A percentile compares a stretch with the other conserved stretches of the same genome.
Conservation (phyloP, 176 grass and related monocot genomes). For the Aegilops tauschii region DNA sequence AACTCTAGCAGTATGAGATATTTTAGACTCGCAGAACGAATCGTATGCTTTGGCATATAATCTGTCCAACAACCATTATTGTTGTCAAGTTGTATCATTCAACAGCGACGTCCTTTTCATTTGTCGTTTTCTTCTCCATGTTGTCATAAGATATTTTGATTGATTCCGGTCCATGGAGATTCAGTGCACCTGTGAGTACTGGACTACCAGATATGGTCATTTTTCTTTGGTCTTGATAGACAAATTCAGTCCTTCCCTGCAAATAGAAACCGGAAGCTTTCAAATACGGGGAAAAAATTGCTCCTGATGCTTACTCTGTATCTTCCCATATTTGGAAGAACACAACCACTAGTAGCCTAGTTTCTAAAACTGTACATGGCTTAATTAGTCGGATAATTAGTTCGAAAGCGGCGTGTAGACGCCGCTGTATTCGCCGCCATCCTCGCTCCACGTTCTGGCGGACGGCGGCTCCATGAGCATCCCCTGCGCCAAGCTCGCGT, state of each 20-base stretch:
- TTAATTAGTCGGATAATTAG: constrained; percentile 7
- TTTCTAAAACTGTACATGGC: neutral
- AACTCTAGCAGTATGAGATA: too few species aligned
- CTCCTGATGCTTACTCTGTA: neutral
- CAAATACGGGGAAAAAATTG: neutral
- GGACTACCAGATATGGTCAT: neutral
- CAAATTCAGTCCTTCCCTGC: neutral
- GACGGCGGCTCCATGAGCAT: constrained; percentile 45
- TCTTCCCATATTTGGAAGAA: neutral
- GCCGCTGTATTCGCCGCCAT: neutral
- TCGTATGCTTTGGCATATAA: too few species aligned
- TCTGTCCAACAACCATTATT: too few species aligned
- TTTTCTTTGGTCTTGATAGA: neutral
- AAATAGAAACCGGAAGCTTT: neutral
- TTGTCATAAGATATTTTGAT: neutral
- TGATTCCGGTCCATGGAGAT: neutral
- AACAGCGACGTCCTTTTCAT: too few species aligned
- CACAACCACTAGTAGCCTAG: neutral
- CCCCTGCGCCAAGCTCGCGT: constrained; percentile 51
- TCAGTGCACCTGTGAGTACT: neutral
- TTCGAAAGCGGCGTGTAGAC: constrained; percentile 29
- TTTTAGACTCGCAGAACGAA: too few species aligned
- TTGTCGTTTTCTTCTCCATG: too few species aligned
- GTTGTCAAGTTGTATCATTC: too few species aligned
- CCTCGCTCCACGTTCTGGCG: neutral